Evolutionary conservation across 345 rosid genomes (phyloP), one percentile per base, ranked within the genome.

Genomic region (Sisymbrium irio): DNA sequence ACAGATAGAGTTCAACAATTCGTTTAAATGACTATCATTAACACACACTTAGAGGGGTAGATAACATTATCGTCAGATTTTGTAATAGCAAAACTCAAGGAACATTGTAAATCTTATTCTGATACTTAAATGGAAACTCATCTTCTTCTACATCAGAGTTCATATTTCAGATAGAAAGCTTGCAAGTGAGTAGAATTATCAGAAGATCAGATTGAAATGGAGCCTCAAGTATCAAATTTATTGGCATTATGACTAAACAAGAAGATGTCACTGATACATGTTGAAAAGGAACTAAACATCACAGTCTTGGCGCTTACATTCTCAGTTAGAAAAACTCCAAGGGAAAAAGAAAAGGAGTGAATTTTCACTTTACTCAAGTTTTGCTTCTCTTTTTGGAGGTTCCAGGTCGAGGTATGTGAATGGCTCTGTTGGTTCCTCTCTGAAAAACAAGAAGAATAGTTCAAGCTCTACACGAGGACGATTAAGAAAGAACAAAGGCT

Each of bases 341-440:
- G 19, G 60, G 36, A 25, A 50, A 7, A 49, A 44, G 19, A 28
- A 50, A 46, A 28, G 13, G 57, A 64, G 75, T n/a, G 74, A 62
- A 49, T 35, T 20, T 39, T 45, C 45, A 39, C 7, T 63, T 79
- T 74, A 88, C 77, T 90, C 96, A 6, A 87, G 87, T 30, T 83
- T 84, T 72, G 77, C 89, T 81, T 92, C 97, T 67, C 83, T 83
- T 72, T 72, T 86, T 12, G 88, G 97, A 44, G 97, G 89, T 69
- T 95, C 97, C 54, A 90, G 64, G 80, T 92, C 84, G 83, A 95
- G 81, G 72, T 92, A 88, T 46, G 82, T 81, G 82, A 83, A 95
- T 3, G 96, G 97, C 71, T 83, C 97, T 37, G 92, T 89, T 2
- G 97, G 97, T 77, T 95, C 99, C 85, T 95, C 97, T 69, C 98